Base-by-base conservation (phyloP, 2,329 filamentous ascomycete genomes). In the Arthrinium puccinioides region DNA sequence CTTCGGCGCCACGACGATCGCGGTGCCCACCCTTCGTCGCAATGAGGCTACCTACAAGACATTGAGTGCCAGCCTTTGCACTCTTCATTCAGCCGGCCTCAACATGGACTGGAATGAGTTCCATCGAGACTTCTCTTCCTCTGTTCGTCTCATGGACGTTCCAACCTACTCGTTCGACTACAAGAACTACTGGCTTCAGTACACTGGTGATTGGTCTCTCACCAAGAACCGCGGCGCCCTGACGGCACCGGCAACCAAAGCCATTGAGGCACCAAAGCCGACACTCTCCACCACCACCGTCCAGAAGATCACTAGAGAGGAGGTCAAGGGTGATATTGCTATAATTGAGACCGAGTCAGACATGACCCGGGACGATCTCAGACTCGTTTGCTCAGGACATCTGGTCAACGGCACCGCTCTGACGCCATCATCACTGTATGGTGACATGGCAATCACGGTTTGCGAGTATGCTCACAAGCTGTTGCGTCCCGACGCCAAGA, bases 161-260 rank as follows among this genome's bases (percentile, higher is more conserved):
- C 82, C 82, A 2, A 69, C 72, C 0, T 87, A 87, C 53, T 69
- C 69, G 1, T 87, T 80, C 54, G 79, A 87, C 54, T 64, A 74
- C 44, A 85, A 86, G 66, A 77, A 75, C 47, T 85, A 86, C 59
- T 84, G 80, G 80, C 69, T 84, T 13, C 76, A 78, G 53, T 84
- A 84, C 56, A 67, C 54, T 2, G 59, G 59, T 20, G 59, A 61
- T 24, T 86, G 79, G 78, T 74, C 69, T 21, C 61, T 84, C 32
- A 78, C 70, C 44, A 85, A 84, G 62, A 80, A 82, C 48, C 75
- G 83, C 45, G 70, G 64, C 26, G 64, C 61, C 11, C 51, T 62
- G 15, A 69, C 39, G 67, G 79, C 54, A 60, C 58, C 43, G 39
- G 44, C 34, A 42, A 47, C 32, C 23, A 60, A 57, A 37, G 46